phyloP scores from a whole-genome alignment of 2,329 filamentous ascomycete species.

The Phialocephala sp. region DNA sequence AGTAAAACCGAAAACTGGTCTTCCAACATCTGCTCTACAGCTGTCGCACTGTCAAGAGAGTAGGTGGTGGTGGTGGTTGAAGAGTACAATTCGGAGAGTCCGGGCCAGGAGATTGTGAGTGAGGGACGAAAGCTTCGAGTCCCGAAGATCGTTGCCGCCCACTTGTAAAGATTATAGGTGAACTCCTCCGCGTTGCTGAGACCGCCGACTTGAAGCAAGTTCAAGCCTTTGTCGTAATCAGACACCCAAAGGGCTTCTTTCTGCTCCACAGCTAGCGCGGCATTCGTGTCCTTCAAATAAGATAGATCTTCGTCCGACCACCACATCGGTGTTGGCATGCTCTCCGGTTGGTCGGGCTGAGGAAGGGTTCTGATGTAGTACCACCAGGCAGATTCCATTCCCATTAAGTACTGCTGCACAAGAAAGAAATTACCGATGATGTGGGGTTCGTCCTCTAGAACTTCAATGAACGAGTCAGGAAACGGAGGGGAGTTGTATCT shows the following conservation, averaged over 20 bases:
- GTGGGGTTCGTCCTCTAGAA: conserved; percentile 54
- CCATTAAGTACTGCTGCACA: conserved; percentile 68
- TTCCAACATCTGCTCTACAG: conserved; percentile 29
- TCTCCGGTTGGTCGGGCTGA: conserved; percentile 56
- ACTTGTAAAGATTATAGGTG: conserved; percentile 58
- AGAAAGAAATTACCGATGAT: conserved; percentile 72
- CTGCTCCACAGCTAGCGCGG: conserved; percentile 36
- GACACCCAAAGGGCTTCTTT: conserved; percentile 35
- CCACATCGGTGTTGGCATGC: conserved; percentile 64
- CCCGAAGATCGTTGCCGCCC: conserved; percentile 69
- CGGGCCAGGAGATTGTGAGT: conserved; percentile 49
- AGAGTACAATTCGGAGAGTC: neutral
- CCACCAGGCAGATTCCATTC: conserved; percentile 66
- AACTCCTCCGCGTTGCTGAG: conserved; percentile 29
- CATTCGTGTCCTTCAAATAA: conserved; percentile 49
- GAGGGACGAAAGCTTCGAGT: conserved; percentile 69
- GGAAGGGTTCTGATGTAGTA: conserved; percentile 72
- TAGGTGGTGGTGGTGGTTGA: neutral
- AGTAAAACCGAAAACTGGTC: conserved; percentile 62
- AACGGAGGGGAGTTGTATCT: conserved; percentile 46
- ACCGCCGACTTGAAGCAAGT: conserved; percentile 24
- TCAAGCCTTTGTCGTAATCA: conserved; percentile 36
- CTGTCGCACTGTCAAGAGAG: neutral
- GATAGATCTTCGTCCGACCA: conserved; percentile 66
- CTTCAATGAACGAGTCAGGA: conserved; percentile 54